These are phyloP conservation scores for Boletus mariae DNA, from an alignment of 1,284 basidiomycete species.

Conservation along the genomic window DNA sequence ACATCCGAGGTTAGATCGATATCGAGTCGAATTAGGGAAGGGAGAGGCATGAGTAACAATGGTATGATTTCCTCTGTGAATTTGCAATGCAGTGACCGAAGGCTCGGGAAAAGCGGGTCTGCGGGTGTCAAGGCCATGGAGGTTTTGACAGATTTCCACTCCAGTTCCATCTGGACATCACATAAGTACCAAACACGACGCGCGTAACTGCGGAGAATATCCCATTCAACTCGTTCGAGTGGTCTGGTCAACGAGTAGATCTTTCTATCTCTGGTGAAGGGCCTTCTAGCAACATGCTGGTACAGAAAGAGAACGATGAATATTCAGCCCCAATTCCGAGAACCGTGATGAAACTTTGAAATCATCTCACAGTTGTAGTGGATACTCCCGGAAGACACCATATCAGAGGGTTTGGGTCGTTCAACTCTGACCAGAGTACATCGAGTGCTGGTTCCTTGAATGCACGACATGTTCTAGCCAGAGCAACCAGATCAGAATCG, in stretches of 20 bases:
- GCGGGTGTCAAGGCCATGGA: background rate
- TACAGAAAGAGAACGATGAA: background rate
- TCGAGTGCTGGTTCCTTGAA: background rate
- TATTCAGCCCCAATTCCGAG: background rate
- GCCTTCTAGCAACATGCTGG: background rate
- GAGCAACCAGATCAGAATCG: background rate
- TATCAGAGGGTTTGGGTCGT: background rate
- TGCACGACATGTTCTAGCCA: background rate
- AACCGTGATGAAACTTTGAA: background rate
- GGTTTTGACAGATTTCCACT: background rate
- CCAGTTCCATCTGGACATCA: background rate
- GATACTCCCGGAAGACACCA: background rate
- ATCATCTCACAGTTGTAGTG: background rate
- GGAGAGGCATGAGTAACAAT: background rate
- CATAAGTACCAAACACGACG: background rate
- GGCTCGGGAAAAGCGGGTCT: background rate
- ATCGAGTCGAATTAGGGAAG: background rate
- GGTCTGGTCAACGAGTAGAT: background rate
- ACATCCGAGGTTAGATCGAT: background rate
- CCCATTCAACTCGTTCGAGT: background rate
- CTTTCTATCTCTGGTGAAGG: no score
- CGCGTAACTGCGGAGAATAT: background rate
- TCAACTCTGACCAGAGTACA: background rate
- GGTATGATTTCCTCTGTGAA: background rate
- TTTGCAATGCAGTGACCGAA: background rate